phyloP scores from a whole-genome alignment of 2,329 filamentous ascomycete species.

The Fusarium succisae region DNA sequence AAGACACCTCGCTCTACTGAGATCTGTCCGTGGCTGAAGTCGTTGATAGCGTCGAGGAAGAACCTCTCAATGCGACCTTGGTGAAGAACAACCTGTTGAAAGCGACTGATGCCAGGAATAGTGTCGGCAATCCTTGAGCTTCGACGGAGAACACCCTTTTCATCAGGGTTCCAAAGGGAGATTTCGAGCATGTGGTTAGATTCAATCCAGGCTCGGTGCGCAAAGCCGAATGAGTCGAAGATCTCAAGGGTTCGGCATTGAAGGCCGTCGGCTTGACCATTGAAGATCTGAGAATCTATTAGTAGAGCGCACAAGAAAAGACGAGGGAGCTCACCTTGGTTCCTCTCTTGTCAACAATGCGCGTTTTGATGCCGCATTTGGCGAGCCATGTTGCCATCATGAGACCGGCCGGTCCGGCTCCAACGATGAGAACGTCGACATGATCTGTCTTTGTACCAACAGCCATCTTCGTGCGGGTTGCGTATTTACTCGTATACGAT shows the following conservation, averaged over 20 bases:
- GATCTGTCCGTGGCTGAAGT: background rate
- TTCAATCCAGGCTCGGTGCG: conserved; percentile 70
- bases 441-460: background rate
- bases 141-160: conserved; percentile 43
- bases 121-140: conserved; percentile 71
- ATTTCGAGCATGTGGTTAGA: conserved; percentile 74
- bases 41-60: conserved; percentile 68
- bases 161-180: background rate
- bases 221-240: conserved; percentile 77
- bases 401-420: background rate
- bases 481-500: accelerated
- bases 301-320: background rate
- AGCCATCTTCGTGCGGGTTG: background rate
- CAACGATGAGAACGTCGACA: conserved; percentile 2
- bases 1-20: background rate
- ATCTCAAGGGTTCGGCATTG: conserved; percentile 63
- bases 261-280: conserved; percentile 24
- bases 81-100: conserved; percentile 73
- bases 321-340: background rate
- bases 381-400: conserved; percentile 11
- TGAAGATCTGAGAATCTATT: background rate
- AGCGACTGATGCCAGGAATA: conserved; percentile 66
- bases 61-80: conserved; percentile 77
- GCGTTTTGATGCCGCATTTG: conserved; percentile 23
- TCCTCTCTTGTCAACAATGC: conserved; percentile 24